Percentiles rank a stretch among this genome's conserved stretches.
These are phyloP conservation scores for Metschnikowia drakensbergensis DNA, from an alignment of 805 yeast species.

Conservation along the genomic window DNA sequence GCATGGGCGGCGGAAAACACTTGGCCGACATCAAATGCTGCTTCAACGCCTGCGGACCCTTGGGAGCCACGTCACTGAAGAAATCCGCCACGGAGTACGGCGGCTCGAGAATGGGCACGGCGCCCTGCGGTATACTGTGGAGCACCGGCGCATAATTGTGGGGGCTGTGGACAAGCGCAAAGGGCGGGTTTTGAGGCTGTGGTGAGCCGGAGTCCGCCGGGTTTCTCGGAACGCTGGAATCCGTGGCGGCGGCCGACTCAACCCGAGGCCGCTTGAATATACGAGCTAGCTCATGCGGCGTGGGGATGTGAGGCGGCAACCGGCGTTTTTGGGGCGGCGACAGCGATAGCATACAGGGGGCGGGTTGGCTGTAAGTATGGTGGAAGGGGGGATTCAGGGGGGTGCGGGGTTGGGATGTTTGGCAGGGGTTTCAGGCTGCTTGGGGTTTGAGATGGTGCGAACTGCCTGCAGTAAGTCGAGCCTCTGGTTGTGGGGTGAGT, in stretches of 20 bases:
- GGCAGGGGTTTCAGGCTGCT: not conserved
- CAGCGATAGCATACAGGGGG: constrained; percentile 3
- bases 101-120: constrained; percentile 33
- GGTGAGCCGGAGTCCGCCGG: not conserved
- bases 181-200: not conserved
- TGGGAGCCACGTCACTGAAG: constrained; percentile 30
- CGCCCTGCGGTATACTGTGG: constrained; percentile 36
- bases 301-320: constrained; percentile 10
- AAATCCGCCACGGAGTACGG: constrained; percentile 32
- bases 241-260: not conserved
- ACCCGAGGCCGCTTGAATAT: constrained; percentile 13
- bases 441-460: not conserved
- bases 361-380: not conserved
- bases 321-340: constrained; percentile 11
- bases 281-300: constrained; percentile 15
- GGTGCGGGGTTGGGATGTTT: not conserved
- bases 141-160: constrained; percentile 18
- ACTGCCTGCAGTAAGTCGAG: constrained; percentile 2
- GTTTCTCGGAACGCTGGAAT: not conserved
- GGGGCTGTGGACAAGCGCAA: not conserved
- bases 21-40: constrained; percentile 25
- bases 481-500: not conserved
- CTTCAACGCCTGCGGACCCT: constrained; percentile 10
- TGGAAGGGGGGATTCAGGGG: not conserved
- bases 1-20: constrained; percentile 39